A percentile compares a stretch with the other conserved stretches of the same genome.
phyloP scores from a whole-genome alignment of 805 yeast species.

The Myxozyma kluyveri region DNA sequence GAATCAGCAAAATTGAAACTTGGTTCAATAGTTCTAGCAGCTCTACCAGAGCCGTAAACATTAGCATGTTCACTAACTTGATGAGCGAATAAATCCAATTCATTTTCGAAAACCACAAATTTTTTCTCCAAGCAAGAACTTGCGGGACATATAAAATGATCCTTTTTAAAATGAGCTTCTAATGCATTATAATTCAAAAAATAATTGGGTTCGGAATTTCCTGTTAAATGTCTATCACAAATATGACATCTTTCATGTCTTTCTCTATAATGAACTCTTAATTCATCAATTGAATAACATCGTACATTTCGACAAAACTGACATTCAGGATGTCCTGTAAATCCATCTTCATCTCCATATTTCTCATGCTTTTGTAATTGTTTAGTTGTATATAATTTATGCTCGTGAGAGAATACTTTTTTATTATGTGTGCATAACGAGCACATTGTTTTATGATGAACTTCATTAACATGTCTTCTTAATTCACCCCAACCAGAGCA shows the following conservation, averaged over 20 bases:
- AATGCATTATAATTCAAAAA: slow-evolving; percentile 73
- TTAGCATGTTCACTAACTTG: slow-evolving; percentile 78
- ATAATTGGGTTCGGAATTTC: slow-evolving; percentile 58
- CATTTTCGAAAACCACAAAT: slow-evolving; percentile 88
- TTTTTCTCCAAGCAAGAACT: slow-evolving; percentile 79
- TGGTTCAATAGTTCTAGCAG: slow-evolving; percentile 23
- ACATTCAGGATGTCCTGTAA: slow-evolving; percentile 87
- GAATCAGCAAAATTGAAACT: slow-evolving; percentile 17
- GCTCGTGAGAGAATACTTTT: slow-evolving; percentile 72
- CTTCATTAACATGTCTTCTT: slow-evolving; percentile 60
- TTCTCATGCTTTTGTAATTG: slow-evolving; percentile 68
- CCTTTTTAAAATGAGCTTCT: slow-evolving; percentile 66
- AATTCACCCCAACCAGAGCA: slow-evolving; percentile 55
- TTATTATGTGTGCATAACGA: slow-evolving; percentile 74
- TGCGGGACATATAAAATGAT: slow-evolving; percentile 76
- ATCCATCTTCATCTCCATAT: slow-evolving; percentile 69
- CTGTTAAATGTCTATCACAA: slow-evolving; percentile 67
- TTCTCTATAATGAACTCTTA: slow-evolving; percentile 75
- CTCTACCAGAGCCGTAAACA: slow-evolving; percentile 41
- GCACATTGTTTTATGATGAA: slow-evolving; percentile 67
- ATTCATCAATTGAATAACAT: slow-evolving; percentile 86
- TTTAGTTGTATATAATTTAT: slow-evolving; percentile 57
- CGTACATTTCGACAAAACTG: slow-evolving; percentile 66
- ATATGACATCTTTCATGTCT: slow-evolving; percentile 85
- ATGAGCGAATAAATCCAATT: slow-evolving; percentile 82